phyloP scores from a whole-genome alignment of 805 yeast genomes.

The Limtongia smithiae region DNA sequence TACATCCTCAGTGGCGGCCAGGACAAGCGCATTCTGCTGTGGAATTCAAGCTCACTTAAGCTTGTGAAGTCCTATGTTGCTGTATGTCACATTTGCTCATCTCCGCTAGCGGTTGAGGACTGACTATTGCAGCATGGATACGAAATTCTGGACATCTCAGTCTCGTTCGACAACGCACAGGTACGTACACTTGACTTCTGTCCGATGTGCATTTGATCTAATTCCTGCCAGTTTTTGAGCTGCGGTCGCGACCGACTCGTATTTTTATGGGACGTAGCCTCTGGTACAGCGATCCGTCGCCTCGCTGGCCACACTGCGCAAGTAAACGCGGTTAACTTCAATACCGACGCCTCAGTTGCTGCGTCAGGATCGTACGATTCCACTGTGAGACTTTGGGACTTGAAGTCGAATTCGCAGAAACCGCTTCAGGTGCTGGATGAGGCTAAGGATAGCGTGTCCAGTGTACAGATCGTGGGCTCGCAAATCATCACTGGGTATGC shows the following conservation, averaged over 20 bases:
- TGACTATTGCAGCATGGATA: conserved; percentile 30
- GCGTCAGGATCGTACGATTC: conserved; percentile 37
- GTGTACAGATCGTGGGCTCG: conserved; percentile 26
- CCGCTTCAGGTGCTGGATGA: conserved; percentile 41
- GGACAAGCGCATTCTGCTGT: conserved; percentile 32
- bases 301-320: conserved; percentile 34
- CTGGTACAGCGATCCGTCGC: conserved; percentile 31
- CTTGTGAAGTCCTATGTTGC: conserved; percentile 27
- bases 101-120: not conserved
- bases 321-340: conserved; percentile 33
- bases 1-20: conserved; percentile 36
- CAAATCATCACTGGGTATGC: conserved; percentile 33
- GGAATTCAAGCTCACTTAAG: conserved; percentile 32
- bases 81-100: conserved; percentile 1
- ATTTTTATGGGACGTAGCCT: conserved; percentile 35
- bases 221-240: conserved; percentile 31
- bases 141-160: conserved; percentile 35
- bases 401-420: conserved; percentile 25
- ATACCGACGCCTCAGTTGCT: conserved; percentile 32
- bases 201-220: not conserved
- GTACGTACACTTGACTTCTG: conserved; percentile 2
- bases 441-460: conserved; percentile 37
- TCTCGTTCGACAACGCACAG: conserved; percentile 30
- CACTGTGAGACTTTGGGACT: conserved; percentile 38
- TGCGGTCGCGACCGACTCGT: conserved; percentile 38